Base-by-base conservation (phyloP, 495 filamentous ascomycete genomes). In the Neurospora sp. region DNA sequence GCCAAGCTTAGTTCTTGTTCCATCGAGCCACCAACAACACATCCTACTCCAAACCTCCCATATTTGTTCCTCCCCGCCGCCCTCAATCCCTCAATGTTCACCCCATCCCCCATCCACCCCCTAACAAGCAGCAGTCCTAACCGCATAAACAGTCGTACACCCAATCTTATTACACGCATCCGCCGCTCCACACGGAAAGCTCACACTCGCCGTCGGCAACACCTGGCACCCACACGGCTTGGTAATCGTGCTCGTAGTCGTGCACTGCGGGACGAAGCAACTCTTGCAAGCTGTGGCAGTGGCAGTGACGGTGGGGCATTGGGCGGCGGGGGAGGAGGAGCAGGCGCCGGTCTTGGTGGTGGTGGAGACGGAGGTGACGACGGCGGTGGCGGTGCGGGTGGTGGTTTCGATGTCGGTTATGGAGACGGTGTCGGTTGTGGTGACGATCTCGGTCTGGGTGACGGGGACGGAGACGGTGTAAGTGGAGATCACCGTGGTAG, bases 221-320 rank as follows among this genome's bases (percentile, higher is more conserved):
- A 74, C 53, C 53, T 48, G 53, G 69, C 79, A 81, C 9, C 78
- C 76, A 45, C 76, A 78, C 0, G 79, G 75, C 53, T 70, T 40
- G 0, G 78, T 77, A 9, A 79, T 72, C 4, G 72, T 72, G 27
- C 35, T 18, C 16, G 78, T 79, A n/a, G 72, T 74, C 40, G 79
- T 78, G 78, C 78, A 79, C 68, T 73, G 72, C 18, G 79, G 79
- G 20, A 79, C 72, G 18, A 79, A 69, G 76, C 78, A 81, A 20
- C 71, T 68, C 10, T 44, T 35, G 76, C 78, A 81, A 3, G 79
- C 79, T 2, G 78, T 81, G 1, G 75, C 75, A 0, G 79, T 81
- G 12, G 68, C 42, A 1, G 77, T 79, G 71, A 79, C 70, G 37
- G 77, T 79, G 1, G 77, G 77, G 74, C 77, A 78, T 20, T 68